Evolutionary conservation across 2,329 filamentous ascomycete species (phyloP), one percentile per base, ranked within the genome.

Genomic region (Venturia effusa): DNA sequence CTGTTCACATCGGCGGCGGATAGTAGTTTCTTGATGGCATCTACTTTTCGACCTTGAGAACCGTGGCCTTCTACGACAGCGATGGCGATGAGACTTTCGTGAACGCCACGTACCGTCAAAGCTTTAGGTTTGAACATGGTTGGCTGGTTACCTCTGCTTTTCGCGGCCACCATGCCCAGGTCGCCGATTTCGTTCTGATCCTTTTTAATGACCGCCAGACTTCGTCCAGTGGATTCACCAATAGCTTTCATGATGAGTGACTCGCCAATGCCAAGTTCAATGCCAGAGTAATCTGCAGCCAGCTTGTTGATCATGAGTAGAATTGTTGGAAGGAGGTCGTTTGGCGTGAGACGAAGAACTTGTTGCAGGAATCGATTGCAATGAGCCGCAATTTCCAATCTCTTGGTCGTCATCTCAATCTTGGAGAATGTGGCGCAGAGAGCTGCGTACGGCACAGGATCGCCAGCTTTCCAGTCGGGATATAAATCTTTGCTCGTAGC

Each of bases 211-310:
- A 96, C 87, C 43, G 88, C 83, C 59, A 97, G 77, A 70, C 87
- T 96, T 66, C 94, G 87, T 11, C 94, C 94, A 0, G 94, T 99
- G 37, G 88, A 89, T 77, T 97, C 93, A 13, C 93, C 93, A 71
- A 99, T 96, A 5, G 94, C 90, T 75, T 97, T 99, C 92, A 97
- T 97, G 70, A 99, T 97, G 34, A 99, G 77, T 0, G 93, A 97
- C 76, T 99, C 94, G 64, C 94, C 94, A 69, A 99, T 99, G n/a
- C 94, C 94, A 37, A 99, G 82, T 76, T 99, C 94, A 67, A 99
- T 92, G 24, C 94, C 94, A 54, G 92, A 88, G 74, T 97, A 99
- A 72, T 99, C 94, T 3, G 94, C 93, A 2, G 94, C 94, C 32
- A 99, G 84, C 74, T 97, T 97, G 77, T 97, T 97, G 75, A 96